phyloP scores from a whole-genome alignment of 306 rosid species.

The Geum urbanum region DNA sequence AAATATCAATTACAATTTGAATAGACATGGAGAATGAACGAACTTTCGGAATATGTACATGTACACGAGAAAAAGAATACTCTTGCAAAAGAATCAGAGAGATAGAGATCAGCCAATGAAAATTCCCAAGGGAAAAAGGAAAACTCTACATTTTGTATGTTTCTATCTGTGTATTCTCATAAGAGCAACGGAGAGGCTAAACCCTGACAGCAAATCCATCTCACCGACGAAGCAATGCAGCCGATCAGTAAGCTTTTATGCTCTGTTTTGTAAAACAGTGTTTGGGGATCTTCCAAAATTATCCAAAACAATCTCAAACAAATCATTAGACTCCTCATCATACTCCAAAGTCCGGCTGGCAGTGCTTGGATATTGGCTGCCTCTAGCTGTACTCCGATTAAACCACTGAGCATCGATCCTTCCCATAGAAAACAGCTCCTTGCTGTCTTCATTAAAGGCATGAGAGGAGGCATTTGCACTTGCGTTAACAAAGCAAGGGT shows the following conservation, averaged over 20 bases:
- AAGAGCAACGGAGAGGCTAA: constrained; percentile 4
- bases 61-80: constrained; percentile 2
- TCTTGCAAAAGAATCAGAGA: neutral
- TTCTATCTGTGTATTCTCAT: constrained; percentile 9
- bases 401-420: constrained; percentile 77
- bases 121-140: neutral
- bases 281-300: constrained; percentile 28
- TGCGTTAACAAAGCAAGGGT: constrained; percentile 78
- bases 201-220: constrained; percentile 6
- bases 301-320: constrained; percentile 50
- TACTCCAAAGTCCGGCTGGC: constrained; percentile 21
- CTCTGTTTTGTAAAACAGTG: constrained; percentile 5
- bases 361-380: constrained; percentile 25
- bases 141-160: constrained; percentile 5
- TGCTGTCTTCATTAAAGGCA: constrained; percentile 66
- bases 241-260: neutral
- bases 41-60: neutral
- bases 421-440: constrained; percentile 90
- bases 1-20: neutral
- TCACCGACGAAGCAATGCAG: neutral
- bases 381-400: constrained; percentile 35
- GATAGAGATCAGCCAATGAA: neutral
- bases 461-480: constrained; percentile 35
- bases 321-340: constrained; percentile 44
- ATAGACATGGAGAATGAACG: neutral